A percentile compares a stretch with the other conserved stretches of the same genome.
phyloP scores from a whole-genome alignment of 371 early-diverging fungal genomes.

The Fennellomyces sp. region DNA sequence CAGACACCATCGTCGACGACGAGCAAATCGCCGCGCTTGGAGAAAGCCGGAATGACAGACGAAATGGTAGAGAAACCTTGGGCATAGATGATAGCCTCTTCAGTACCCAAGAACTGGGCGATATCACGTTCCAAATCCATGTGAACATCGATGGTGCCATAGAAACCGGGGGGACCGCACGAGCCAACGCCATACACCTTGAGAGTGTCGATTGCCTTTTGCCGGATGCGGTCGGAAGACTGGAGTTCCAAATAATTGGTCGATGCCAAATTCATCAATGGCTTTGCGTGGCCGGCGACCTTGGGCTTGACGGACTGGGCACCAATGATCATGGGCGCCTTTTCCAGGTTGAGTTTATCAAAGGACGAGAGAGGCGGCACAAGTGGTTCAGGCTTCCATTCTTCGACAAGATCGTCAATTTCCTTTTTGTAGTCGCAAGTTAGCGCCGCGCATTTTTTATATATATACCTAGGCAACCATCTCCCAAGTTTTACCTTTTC shows the following conservation, averaged over 20 bases:
- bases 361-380: constrained; percentile 77
- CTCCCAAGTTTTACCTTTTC: constrained; percentile 88
- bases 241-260: constrained; percentile 88
- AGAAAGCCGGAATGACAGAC: constrained; percentile 97
- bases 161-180: constrained; percentile 99
- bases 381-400: constrained; percentile 97
- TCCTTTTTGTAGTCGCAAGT: too few species aligned
- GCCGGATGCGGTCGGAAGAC: constrained; percentile 76
- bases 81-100: constrained; percentile 96
- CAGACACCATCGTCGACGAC: constrained; percentile 91
- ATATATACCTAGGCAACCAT: too few species aligned
- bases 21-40: constrained; percentile 96
- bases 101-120: constrained; percentile 88
- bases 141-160: constrained; percentile 99
- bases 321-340: constrained; percentile 77
- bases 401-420: constrained; percentile 91
- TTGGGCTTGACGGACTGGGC: constrained; percentile 63
- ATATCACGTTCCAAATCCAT: constrained; percentile 94
- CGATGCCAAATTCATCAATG: constrained; percentile 83
- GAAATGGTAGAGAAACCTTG: constrained; percentile 96
- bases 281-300: constrained; percentile 53
- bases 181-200: constrained; percentile 98
- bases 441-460: too few species aligned
- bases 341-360: constrained; percentile 80
- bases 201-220: constrained; percentile 87